Evolutionary conservation across 2,329 filamentous ascomycete species (phyloP), one percentile per base, ranked within the genome.

Genomic region (Colletotrichum spaethianum): DNA sequence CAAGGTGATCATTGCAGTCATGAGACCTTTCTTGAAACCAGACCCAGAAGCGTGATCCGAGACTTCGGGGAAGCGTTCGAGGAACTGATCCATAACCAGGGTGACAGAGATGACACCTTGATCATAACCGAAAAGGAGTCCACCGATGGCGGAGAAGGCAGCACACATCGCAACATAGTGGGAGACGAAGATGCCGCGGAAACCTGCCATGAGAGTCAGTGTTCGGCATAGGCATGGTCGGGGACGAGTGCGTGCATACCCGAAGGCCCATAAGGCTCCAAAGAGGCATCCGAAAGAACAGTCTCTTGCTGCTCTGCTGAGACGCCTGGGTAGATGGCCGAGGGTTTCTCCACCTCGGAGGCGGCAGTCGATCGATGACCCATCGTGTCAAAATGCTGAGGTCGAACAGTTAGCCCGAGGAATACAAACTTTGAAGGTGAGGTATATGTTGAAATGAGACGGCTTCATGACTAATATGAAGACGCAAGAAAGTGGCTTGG

Each of bases 1-100:
- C 3, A 91, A 82, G 76, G 89, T 86, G 33, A 90, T 83, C 75
- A 87, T 85, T 4, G 82, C 77, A 2, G 79, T 82, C 75, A 81
- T 77, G 5, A 72, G 59, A n/a, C 69, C 69, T 52, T 72, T 72
- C 65, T 63, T 72, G 69, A 69, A 72, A 5, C 84, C 84, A 3
- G 83, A 81, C 2, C 85, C 85, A 9, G 82, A 76, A 7, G 79
- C 81, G 2, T 70, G 63, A 8, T 80, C 77, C 0, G 79, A 76
- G 0, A 82, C 80, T 36, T 82, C 75, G 3, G 77, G 76, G 69
- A 83, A 83, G 0, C 77, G 75, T 67, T 84, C 79, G 80, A 85
- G 84, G 6, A 79, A 79, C 46, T 74, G 67, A 2, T 76, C 75
- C 40, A 78, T 75, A 44, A 75, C 75, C 48, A 79, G 74, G 53